Evolutionary conservation across 2,329 filamentous ascomycete species (phyloP).

Genomic region (Didymella sp.): DNA sequence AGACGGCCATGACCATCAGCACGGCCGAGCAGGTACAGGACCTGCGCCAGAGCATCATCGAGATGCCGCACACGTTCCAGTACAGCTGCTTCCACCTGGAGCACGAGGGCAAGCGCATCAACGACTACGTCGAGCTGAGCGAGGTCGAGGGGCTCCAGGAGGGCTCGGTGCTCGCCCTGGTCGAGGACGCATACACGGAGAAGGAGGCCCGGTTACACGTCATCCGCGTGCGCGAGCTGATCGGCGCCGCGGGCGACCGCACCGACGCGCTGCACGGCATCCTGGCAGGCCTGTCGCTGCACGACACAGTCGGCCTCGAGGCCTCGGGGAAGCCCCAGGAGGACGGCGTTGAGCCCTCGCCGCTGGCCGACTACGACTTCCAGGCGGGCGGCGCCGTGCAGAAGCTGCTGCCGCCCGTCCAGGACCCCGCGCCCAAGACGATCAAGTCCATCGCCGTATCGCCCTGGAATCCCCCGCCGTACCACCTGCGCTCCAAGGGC

Average conservation of each 20-base stretch:
- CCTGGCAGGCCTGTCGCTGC: constrained; percentile 82
- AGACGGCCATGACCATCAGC: constrained; percentile 87
- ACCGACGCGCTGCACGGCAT: constrained; percentile 88
- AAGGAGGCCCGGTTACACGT: constrained; percentile 97
- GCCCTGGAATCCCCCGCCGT: constrained; percentile 94
- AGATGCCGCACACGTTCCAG: constrained; percentile 89
- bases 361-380: constrained; percentile 77
- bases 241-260: constrained; percentile 88
- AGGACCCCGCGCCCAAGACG: constrained; percentile 80
- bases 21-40: constrained; percentile 97
- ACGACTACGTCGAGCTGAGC: constrained; percentile 91
- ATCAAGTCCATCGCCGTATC: constrained; percentile 89
- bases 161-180: constrained; percentile 78
- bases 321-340: constrained; percentile 38
- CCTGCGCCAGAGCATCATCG: constrained; percentile 94
- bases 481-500: constrained; percentile 86
- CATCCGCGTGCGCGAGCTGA: constrained; percentile 87
- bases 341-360: constrained; percentile 45
- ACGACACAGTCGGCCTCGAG: constrained; percentile 72
- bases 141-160: constrained; percentile 81
- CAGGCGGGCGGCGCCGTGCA: constrained; percentile 70
- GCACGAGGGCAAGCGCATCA: constrained; percentile 85
- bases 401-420: constrained; percentile 71
- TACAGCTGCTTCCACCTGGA: constrained; percentile 99
- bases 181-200: constrained; percentile 97